Percentiles rank a stretch among this genome's conserved stretches.
Evolutionary conservation across 805 yeast species (phyloP).

Genomic region (Maudiozyma barnettii): DNA sequence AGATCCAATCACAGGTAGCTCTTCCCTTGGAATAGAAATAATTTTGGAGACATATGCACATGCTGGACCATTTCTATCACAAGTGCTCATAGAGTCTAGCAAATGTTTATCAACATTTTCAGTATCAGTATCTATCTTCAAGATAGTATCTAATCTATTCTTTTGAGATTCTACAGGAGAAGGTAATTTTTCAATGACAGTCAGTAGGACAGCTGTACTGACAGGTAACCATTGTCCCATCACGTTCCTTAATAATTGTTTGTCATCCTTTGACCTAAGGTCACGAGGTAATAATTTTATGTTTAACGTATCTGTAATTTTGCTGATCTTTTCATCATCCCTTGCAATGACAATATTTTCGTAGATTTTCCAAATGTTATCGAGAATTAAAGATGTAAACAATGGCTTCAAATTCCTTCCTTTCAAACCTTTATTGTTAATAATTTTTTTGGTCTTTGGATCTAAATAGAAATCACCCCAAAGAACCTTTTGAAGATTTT

Average conservation of each 20-base stretch:
- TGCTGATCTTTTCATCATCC: slow-evolving; percentile 61
- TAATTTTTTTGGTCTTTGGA: slow-evolving; percentile 77
- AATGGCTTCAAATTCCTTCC: slow-evolving; percentile 62
- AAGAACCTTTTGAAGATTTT: slow-evolving; percentile 68
- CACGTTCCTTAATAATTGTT: slow-evolving; percentile 49
- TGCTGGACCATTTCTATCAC: slow-evolving; percentile 58
- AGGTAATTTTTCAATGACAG: slow-evolving; percentile 78
- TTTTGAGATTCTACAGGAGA: slow-evolving; percentile 73
- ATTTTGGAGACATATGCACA: slow-evolving; percentile 84
- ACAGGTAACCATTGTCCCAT: slow-evolving; percentile 94
- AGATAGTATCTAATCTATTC: slow-evolving; percentile 57
- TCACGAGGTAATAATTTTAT: slow-evolving; percentile 68
- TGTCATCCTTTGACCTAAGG: slow-evolving; percentile 66
- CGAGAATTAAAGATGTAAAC: slow-evolving; percentile 79
- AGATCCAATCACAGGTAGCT: slow-evolving; percentile 52
- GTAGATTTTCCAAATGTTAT: slow-evolving; percentile 87
- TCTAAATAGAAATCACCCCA: slow-evolving; percentile 95
- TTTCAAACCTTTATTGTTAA: slow-evolving; percentile 55
- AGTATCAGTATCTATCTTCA: slow-evolving; percentile 30
- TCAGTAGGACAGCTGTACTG: slow-evolving; percentile 71
- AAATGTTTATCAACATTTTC: slow-evolving; percentile 38
- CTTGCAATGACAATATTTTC: slow-evolving; percentile 56
- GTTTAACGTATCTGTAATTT: slow-evolving; percentile 61
- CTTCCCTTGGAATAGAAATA: slow-evolving; percentile 73
- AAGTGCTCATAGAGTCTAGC: slow-evolving; percentile 47